These are phyloP conservation scores for Wickerhamiella occidentalis DNA, from an alignment of 805 yeast genomes.

Conservation along the genomic window DNA sequence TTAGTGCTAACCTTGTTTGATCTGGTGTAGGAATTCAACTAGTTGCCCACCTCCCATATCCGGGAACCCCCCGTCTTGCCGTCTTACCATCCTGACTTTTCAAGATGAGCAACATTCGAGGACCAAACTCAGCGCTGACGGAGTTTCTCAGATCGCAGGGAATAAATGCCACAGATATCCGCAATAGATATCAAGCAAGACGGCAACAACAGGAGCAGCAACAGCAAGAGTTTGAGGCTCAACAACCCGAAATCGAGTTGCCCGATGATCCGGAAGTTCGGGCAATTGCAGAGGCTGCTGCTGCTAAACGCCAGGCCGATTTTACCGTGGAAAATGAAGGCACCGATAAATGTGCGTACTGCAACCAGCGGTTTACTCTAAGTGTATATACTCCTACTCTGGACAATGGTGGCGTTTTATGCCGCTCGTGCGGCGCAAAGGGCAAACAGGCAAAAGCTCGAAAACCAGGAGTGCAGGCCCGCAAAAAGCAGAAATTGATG, in stretches of 20 bases:
- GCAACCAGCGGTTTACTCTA: slow-evolving; percentile 46
- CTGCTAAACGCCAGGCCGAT: slow-evolving; percentile 20
- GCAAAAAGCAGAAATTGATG: slow-evolving; percentile 62
- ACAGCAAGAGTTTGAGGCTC: slow-evolving; percentile 16
- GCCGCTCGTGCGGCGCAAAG: slow-evolving; percentile 49
- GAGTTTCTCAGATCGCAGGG: slow-evolving; percentile 84
- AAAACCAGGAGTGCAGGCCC: slow-evolving; percentile 41
- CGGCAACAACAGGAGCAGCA: slow-evolving; percentile 19
- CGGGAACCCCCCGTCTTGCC: too few relatives aligned
- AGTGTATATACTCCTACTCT: slow-evolving; percentile 51
- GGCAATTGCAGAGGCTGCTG: slow-evolving; percentile 22
- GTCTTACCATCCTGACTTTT: background rate
- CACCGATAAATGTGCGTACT: slow-evolving; percentile 49
- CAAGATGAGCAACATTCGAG: slow-evolving; percentile 29
- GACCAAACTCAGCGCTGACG: slow-evolving; percentile 69
- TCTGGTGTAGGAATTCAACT: too few relatives aligned
- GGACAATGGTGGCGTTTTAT: slow-evolving; percentile 36
- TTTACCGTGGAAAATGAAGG: slow-evolving; percentile 31
- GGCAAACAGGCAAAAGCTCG: slow-evolving; percentile 30
- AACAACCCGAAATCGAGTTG: slow-evolving; percentile 12
- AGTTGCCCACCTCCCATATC: too few relatives aligned
- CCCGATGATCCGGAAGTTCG: slow-evolving; percentile 22
- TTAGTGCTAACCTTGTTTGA: too few relatives aligned
- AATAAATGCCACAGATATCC: slow-evolving; percentile 67
- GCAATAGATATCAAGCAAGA: slow-evolving; percentile 29